These are phyloP conservation scores for Cytospora piceae DNA, from an alignment of 2,329 filamentous ascomycete genomes.

Conservation along the genomic window DNA sequence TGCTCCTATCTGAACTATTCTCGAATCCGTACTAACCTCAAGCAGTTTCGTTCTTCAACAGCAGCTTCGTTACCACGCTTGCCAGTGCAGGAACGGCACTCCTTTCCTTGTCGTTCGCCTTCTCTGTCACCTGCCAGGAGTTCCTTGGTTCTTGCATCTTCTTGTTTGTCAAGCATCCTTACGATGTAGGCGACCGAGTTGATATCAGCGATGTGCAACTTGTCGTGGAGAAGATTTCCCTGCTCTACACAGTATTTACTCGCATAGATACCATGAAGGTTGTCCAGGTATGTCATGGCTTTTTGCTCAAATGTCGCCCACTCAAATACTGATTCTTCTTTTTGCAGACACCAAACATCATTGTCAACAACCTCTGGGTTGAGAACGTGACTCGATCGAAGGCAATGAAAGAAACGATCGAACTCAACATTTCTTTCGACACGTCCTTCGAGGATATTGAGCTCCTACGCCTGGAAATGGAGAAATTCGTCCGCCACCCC, in stretches of 20 bases:
- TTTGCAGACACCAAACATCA: conserved; percentile 81
- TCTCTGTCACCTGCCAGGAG: conserved; percentile 88
- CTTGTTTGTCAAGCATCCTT: conserved; percentile 97
- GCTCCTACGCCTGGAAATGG: conserved; percentile 80
- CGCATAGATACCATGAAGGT: conserved; percentile 81
- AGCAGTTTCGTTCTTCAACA: conserved; percentile 82
- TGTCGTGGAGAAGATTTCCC: conserved; percentile 89
- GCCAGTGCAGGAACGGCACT: conserved; percentile 90
- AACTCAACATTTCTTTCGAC: conserved; percentile 80
- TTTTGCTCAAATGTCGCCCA: background rate
- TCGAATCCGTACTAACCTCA: conserved; percentile 25
- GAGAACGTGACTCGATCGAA: conserved; percentile 92
- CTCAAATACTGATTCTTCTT: conserved; percentile 39
- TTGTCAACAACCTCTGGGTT: conserved; percentile 90
- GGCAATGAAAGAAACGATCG: conserved; percentile 85
- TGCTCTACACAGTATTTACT: conserved; percentile 91
- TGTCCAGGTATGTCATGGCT: conserved; percentile 50
- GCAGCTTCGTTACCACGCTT: conserved; percentile 80
- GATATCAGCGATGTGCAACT: conserved; percentile 74
- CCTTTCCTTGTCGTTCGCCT: conserved; percentile 95
- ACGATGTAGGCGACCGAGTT: conserved; percentile 92
- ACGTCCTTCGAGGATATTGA: conserved; percentile 91
- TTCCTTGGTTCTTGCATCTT: conserved; percentile 99
- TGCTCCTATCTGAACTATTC: conserved; percentile 29
- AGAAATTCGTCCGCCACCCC: conserved; percentile 77